Conservation (phyloP, 2,329 filamentous ascomycete species). For the Pseudogymnoascus sp. region DNA sequence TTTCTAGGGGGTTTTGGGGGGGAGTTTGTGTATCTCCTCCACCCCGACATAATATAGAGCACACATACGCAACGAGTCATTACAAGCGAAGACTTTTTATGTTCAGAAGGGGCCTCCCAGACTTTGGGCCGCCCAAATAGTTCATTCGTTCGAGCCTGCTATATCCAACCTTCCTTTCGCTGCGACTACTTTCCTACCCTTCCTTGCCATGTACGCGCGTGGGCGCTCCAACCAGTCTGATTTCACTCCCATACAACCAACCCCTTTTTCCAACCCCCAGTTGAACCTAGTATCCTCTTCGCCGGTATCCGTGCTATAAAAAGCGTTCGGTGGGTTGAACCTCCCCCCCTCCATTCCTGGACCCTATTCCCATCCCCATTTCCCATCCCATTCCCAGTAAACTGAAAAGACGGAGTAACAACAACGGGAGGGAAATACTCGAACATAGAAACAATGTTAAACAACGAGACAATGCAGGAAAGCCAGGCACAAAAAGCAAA, state of each 20-base stretch:
- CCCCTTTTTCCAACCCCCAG: neutral
- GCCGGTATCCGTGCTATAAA: neutral
- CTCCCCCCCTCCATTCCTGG: neutral
- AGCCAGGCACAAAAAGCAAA: neutral
- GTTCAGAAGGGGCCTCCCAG: slow-evolving; percentile 2
- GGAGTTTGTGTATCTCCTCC: neutral
- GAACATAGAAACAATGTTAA: neutral
- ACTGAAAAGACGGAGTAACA: neutral
- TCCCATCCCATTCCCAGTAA: neutral
- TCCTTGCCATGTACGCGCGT: neutral
- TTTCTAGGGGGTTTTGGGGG: neutral
- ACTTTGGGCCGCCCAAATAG: neutral
- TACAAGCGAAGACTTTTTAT: neutral
- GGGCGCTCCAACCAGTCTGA: neutral
- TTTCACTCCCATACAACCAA: neutral
- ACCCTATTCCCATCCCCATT: neutral
- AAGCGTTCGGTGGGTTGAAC: neutral
- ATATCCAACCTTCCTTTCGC: neutral
- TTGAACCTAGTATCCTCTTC: neutral
- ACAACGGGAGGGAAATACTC: neutral
- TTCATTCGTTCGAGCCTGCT: neutral
- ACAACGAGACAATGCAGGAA: neutral
- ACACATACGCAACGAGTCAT: neutral
- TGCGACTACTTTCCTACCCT: neutral
- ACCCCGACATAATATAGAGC: neutral